Evolutionary conservation across 2,329 filamentous ascomycete genomes (phyloP).

Genomic region (Emericellopsis atlantica): DNA sequence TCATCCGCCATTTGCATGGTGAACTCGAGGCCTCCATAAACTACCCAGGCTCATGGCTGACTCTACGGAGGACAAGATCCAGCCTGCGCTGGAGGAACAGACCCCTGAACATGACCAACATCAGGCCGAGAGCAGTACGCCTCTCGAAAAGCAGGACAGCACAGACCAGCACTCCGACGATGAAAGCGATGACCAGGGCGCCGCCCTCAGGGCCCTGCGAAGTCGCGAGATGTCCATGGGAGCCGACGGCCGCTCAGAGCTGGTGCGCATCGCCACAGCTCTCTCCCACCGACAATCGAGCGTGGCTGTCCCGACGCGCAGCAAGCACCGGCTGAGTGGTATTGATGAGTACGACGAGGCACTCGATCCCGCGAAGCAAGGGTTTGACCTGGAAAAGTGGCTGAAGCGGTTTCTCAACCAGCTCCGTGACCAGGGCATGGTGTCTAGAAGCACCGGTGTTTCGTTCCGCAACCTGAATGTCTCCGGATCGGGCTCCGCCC

Average conservation of each 20-base stretch:
- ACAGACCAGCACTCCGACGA: no score
- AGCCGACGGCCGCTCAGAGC: constrained; percentile 10
- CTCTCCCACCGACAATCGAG: constrained; percentile 11
- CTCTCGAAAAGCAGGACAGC: no score
- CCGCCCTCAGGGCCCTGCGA: no score
- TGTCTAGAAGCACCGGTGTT: constrained; percentile 37
- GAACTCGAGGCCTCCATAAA: no score
- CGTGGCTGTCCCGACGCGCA: neutral
- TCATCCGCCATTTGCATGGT: no score
- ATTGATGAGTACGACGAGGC: constrained; percentile 8
- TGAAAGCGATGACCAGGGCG: no score
- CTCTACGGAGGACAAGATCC: no score
- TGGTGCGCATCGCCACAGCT: constrained; percentile 15
- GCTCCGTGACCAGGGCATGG: constrained; percentile 38
- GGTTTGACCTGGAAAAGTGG: constrained; percentile 19
- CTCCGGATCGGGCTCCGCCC: constrained; percentile 45
- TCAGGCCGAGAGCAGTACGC: no score
- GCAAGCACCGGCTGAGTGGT: constrained; percentile 1
- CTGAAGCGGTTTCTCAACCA: constrained; percentile 12
- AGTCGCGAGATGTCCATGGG: neutral
- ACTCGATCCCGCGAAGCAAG: constrained; percentile 13
- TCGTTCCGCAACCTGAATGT: constrained; percentile 50
- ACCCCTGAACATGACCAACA: no score
- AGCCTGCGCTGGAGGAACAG: no score
- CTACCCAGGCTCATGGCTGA: no score